A percentile compares a stretch with the other conserved stretches of the same genome.
These are phyloP conservation scores for Salvia rosmarinus DNA, from an alignment of 257 asterid species.

Conservation along the genomic window DNA sequence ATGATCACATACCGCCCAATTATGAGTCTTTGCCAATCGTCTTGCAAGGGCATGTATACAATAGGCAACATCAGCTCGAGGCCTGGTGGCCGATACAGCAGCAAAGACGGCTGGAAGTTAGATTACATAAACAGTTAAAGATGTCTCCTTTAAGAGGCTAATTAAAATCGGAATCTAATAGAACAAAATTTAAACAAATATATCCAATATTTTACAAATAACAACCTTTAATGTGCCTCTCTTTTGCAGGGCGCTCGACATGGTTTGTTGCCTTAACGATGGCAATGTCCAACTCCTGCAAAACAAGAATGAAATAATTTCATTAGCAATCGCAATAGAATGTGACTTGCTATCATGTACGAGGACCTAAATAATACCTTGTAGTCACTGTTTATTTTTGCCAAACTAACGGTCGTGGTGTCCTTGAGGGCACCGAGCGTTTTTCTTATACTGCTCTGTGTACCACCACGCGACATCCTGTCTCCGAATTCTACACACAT, in stretches of 20 bases:
- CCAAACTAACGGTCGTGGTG: conserved; percentile 92
- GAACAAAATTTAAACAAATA: not conserved
- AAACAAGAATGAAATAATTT: conserved; percentile 8
- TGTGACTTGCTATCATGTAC: not conserved
- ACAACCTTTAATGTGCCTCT: conserved; percentile 86
- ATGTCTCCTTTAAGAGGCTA: conserved; percentile 24
- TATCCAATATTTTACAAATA: conserved; percentile 4
- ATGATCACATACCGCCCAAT: conserved; percentile 86
- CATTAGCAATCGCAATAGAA: conserved; percentile 15
- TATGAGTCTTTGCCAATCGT: conserved; percentile 85
- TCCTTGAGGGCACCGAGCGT: conserved; percentile 96
- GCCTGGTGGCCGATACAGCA: conserved; percentile 88
- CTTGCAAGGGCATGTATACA: conserved; percentile 96
- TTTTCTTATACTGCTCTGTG: conserved; percentile 86
- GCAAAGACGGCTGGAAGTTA: conserved; percentile 78
- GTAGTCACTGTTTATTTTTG: conserved; percentile 89
- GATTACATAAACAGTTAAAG: conserved; percentile 29
- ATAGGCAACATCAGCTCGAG: conserved; percentile 98
- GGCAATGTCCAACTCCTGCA: conserved; percentile 93
- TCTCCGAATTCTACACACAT: conserved; percentile 43
- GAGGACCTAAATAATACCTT: conserved; percentile 54
- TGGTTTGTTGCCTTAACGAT: conserved; percentile 98
- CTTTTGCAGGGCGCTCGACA: conserved; percentile 94
- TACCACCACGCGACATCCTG: conserved; percentile 84
- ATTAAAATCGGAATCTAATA: conserved; percentile 13